Conservation (phyloP, 139 green algal species). For the Mychonastes homosphaera region DNA sequence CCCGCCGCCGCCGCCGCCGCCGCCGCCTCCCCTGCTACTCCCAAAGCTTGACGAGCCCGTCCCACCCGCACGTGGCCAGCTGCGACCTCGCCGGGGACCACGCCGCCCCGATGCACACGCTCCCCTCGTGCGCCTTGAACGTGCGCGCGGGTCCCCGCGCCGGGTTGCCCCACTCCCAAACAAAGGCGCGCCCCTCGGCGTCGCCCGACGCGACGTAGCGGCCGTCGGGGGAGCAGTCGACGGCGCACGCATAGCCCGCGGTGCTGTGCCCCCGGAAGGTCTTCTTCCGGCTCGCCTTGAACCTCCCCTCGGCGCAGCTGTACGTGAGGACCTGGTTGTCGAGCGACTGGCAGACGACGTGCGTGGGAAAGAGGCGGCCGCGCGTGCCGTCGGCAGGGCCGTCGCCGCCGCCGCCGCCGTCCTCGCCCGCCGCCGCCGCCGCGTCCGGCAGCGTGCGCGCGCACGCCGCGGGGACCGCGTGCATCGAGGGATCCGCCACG, state of each 20-base stretch:
- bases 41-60: slow-evolving; percentile 86
- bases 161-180: slow-evolving; percentile 95
- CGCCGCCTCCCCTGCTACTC: too few relatives aligned
- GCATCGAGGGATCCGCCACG: slow-evolving; percentile 93
- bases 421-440: too few relatives aligned
- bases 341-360: slow-evolving; percentile 57
- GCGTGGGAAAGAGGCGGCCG: slow-evolving; percentile 63
- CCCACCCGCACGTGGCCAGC: slow-evolving; percentile 92
- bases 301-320: slow-evolving; percentile 57
- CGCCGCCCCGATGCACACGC: slow-evolving; percentile 79
- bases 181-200: slow-evolving; percentile 77
- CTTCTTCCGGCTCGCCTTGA: slow-evolving; percentile 92
- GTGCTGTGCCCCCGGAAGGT: slow-evolving; percentile 85
- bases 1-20: too few relatives aligned
- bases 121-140: slow-evolving; percentile 81
- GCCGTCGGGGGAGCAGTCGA: slow-evolving; percentile 44
- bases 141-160: slow-evolving; percentile 52
- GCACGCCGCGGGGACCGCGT: slow-evolving; percentile 80
- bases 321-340: slow-evolving; percentile 35
- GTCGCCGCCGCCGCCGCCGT: too few relatives aligned
- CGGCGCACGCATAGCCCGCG: slow-evolving; percentile 76
- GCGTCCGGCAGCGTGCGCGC: slow-evolving; percentile 47
- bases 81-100: slow-evolving; percentile 93
- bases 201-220: slow-evolving; percentile 78
- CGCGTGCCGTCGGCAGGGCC: too few relatives aligned